Conservation (phyloP, 1,284 basidiomycete species). For the Retiboletus flavoniger region DNA sequence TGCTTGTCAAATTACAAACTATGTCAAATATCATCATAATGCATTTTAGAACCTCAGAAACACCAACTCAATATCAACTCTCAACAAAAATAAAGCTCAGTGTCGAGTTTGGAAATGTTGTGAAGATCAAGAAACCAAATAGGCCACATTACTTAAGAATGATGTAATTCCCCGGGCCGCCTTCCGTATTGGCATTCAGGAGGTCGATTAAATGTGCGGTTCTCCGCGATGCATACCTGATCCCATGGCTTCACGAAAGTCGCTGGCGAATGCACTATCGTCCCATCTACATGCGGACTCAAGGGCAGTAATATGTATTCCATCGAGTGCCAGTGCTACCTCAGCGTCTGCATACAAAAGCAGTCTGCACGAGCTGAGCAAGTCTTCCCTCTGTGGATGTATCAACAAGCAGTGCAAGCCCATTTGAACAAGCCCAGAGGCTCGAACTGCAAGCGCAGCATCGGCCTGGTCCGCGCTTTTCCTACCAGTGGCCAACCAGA, state of each 20-base stretch:
- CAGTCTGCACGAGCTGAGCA: constrained; percentile 23
- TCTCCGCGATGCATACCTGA: constrained; percentile 30
- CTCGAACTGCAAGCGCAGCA: constrained; percentile 20
- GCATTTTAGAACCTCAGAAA: too few relatives aligned
- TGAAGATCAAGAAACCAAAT: too few relatives aligned
- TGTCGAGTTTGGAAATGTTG: too few relatives aligned
- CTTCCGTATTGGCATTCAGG: constrained; percentile 19
- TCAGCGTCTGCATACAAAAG: constrained; percentile 29
- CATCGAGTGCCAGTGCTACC: constrained; percentile 27
- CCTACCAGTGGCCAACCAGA: constrained; percentile 37
- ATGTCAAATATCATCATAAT: too few relatives aligned
- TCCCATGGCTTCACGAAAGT: constrained; percentile 37
- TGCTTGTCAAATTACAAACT: too few relatives aligned
- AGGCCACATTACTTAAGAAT: too few relatives aligned
- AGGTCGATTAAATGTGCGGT: constrained; percentile 30
- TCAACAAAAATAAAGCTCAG: too few relatives aligned
- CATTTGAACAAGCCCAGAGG: too few relatives aligned
- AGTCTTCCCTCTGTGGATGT: constrained; percentile 30
- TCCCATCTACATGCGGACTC: constrained; percentile 32
- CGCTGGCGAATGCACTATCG: constrained; percentile 28
- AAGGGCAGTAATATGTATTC: constrained; percentile 34
- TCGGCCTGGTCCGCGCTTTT: constrained; percentile 6
- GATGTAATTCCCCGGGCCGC: too few relatives aligned
- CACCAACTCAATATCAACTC: too few relatives aligned
- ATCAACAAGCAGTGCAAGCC: too few relatives aligned